Evolutionary conservation across 23 red algal genomes (phyloP), one percentile per base, ranked within the genome.

Genomic region (Agarophyton chilense): DNA sequence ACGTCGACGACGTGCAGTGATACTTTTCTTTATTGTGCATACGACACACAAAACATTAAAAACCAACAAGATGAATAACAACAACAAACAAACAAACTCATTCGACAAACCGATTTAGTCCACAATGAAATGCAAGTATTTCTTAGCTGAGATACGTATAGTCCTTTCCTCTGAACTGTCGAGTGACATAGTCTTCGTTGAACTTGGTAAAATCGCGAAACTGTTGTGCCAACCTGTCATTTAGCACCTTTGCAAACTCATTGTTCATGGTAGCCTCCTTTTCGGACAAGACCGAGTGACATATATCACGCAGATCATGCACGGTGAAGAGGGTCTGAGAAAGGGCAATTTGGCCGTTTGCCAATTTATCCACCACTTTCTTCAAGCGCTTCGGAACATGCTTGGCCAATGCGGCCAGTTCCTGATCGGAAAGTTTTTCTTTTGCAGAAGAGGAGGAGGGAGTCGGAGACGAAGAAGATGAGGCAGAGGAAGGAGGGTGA

Each of bases 161-260:
- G 60, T 94, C 92, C 78, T 74, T 94, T 45, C 83, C 81, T 33
- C 86, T 77, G 51, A 94, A 60, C 47, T 94, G 92, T 45, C 92
- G 46, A 25, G 92, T 40, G 33, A 94, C 80, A 72, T 94, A 86
- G 50, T 94, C 92, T 45, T 94, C 92, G 71, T 94, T 94, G 61
- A 94, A 94, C 55, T 87, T 94, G 46, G 92, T 89, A 80, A 94
- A 94, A 57, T 89, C 83, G 22, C 86, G 92, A 94, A 94, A 94
- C 92, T 94, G 92, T 60, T 94, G 80, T 13, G 65, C 82, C 33
- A 94, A 77, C 34, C 86, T 43, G 50, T 94, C 92, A 46, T 88
- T 66, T 7, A 94, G 53, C 28, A 81, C 52, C 3, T 47, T 57
- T 24, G 19, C 33, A 56, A 81, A 91, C 51, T 91, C 43, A 38